These are phyloP conservation scores for Letharia columbiana DNA, from an alignment of 495 filamentous ascomycete species.

Conservation along the genomic window DNA sequence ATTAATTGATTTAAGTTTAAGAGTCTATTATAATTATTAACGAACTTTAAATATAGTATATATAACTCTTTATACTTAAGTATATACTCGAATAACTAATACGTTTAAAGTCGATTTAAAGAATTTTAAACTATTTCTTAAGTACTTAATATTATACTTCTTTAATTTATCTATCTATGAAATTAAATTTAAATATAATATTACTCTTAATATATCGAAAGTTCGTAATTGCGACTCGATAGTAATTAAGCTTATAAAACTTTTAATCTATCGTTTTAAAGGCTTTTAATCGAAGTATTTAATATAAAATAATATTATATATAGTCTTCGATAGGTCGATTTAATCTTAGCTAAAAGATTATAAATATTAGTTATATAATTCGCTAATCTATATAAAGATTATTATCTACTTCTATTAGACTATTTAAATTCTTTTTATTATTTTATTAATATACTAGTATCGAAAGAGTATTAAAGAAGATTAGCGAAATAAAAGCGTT, in stretches of 20 bases:
- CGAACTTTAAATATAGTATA: neutral
- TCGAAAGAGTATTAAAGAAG: neutral
- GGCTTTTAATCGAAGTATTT: neutral
- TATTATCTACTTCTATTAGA: neutral
- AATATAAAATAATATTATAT: neutral
- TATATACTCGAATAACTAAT: neutral
- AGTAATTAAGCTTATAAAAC: neutral
- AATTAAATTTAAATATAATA: neutral
- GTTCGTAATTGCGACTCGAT: neutral
- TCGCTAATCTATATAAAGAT: neutral
- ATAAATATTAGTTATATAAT: neutral
- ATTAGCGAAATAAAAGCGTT: neutral
- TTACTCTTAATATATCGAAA: neutral
- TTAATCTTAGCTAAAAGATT: neutral
- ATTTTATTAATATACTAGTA: neutral
- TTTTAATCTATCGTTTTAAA: neutral
- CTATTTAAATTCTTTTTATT: neutral
- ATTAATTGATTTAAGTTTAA: neutral
- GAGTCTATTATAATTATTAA: conserved; percentile 1
- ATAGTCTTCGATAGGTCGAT: neutral
- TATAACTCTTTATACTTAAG: neutral
- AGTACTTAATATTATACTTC: neutral
- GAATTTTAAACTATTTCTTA: neutral
- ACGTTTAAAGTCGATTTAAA: neutral
- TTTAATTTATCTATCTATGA: neutral